phyloP scores from a whole-genome alignment of 2,329 filamentous ascomycete genomes.

The Huntiella abstrusa region DNA sequence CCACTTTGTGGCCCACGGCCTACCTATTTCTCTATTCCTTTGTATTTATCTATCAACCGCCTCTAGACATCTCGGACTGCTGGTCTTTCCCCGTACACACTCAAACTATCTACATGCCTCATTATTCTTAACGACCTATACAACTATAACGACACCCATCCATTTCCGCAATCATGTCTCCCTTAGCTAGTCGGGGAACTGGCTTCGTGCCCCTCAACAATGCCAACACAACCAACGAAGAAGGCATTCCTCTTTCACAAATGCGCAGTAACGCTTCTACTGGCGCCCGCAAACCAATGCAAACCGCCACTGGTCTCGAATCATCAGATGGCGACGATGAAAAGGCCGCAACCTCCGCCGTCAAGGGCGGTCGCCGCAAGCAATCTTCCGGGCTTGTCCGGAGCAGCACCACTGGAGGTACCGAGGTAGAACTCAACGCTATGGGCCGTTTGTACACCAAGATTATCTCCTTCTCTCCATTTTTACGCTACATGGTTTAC shows the following conservation, averaged over 20 bases:
- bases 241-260: slow-evolving; percentile 34
- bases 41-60: neutral
- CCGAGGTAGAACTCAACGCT: slow-evolving; percentile 38
- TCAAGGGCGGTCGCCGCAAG: slow-evolving; percentile 26
- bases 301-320: slow-evolving; percentile 18
- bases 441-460: slow-evolving; percentile 48
- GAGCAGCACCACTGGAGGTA: slow-evolving; percentile 26
- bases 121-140: neutral
- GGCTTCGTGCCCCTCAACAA: slow-evolving; percentile 28
- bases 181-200: slow-evolving; percentile 21
- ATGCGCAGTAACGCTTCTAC: slow-evolving; percentile 36
- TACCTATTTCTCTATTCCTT: neutral
- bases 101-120: neutral
- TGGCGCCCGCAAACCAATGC: slow-evolving; percentile 30
- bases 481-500: slow-evolving; percentile 50
- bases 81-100: neutral
- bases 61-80: slow-evolving; percentile 2
- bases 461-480: slow-evolving; percentile 41
- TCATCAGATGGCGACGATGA: slow-evolving; percentile 15
- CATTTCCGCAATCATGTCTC: slow-evolving; percentile 8
- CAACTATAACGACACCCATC: neutral
- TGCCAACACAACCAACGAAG: slow-evolving; percentile 17
- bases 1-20: neutral
- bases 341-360: slow-evolving; percentile 24
- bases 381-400: slow-evolving; percentile 23